These are phyloP conservation scores for Sphagnum fallax DNA, from an alignment of 228 moss, liverwort and hornwort species.

Conservation along the genomic window DNA sequence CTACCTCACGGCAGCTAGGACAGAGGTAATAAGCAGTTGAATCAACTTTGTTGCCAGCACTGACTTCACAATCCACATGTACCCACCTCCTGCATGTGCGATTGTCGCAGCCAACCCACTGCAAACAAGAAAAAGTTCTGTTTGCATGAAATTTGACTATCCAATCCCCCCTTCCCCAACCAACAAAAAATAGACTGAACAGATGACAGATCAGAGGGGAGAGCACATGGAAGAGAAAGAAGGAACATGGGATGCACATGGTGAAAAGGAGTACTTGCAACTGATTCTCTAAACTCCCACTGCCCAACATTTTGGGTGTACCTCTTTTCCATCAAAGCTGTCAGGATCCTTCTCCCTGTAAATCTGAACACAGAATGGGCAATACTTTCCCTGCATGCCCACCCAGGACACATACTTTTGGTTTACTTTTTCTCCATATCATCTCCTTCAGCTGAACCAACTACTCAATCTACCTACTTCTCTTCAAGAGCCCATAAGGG, in stretches of 20 bases:
- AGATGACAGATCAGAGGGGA: too few species aligned
- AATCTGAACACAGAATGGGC: conserved; percentile 98
- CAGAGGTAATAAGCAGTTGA: conserved; percentile 91
- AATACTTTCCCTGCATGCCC: conserved; percentile 79
- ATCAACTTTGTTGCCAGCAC: conserved; percentile 90
- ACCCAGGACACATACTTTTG: neutral
- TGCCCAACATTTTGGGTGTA: conserved; percentile 6
- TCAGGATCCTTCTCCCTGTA: conserved; percentile 99
- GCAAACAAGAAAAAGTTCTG: conserved; percentile 4
- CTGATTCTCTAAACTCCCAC: too few species aligned
- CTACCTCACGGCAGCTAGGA: conserved; percentile 96
- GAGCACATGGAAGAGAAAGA: too few species aligned
- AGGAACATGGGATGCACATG: too few species aligned
- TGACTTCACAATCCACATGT: conserved; percentile 92
- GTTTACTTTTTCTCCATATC: too few species aligned
- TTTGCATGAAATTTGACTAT: too few species aligned
- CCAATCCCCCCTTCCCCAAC: too few species aligned
- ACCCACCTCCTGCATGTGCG: conserved; percentile 99
- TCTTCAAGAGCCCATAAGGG: too few species aligned
- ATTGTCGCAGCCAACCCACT: conserved; percentile 99
- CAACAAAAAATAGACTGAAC: too few species aligned
- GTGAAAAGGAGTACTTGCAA: too few species aligned
- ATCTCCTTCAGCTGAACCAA: too few species aligned
- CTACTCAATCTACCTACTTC: too few species aligned
- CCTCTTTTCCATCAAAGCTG: conserved; percentile 98